Conservation (phyloP, 2,329 filamentous ascomycete species). For the Pseudogymnoascus sp. region DNA sequence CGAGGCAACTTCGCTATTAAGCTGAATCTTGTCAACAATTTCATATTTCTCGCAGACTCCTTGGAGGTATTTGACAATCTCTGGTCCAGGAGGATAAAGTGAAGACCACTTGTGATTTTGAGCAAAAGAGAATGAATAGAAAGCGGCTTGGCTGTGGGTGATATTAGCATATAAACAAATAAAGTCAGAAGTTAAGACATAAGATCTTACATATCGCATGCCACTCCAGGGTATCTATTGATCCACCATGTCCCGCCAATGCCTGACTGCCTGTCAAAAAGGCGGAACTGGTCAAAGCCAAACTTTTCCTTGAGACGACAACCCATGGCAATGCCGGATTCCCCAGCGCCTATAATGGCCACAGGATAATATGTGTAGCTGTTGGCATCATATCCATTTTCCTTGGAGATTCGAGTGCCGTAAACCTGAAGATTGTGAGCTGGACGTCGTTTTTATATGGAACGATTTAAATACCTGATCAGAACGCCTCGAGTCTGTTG, state of each 20-base stretch:
- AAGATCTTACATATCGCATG: slow-evolving; percentile 39
- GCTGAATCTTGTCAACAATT: slow-evolving; percentile 48
- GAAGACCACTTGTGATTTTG: slow-evolving; percentile 43
- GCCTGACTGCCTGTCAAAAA: slow-evolving; percentile 48
- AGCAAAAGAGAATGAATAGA: slow-evolving; percentile 49
- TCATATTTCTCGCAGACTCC: slow-evolving; percentile 43
- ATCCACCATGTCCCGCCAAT: slow-evolving; percentile 54
- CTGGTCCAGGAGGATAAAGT: slow-evolving; percentile 38
- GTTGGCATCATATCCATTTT: slow-evolving; percentile 30
- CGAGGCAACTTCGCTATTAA: slow-evolving; percentile 47
- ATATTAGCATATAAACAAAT: slow-evolving; percentile 12
- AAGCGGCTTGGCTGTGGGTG: slow-evolving; percentile 39
- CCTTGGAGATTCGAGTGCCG: slow-evolving; percentile 30
- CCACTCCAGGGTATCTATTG: slow-evolving; percentile 46
- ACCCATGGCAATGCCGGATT: slow-evolving; percentile 51
- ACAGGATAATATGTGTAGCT: slow-evolving; percentile 40
- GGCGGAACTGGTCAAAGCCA: slow-evolving; percentile 47
- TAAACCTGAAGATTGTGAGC: slow-evolving; percentile 16
- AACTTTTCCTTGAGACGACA: slow-evolving; percentile 44
- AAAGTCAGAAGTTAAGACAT: background rate
- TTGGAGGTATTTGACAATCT: slow-evolving; percentile 43
- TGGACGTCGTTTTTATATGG: background rate
- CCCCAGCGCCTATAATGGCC: slow-evolving; percentile 48
- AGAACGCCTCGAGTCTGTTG: background rate
- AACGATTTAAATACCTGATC: background rate